Base-by-base conservation (phyloP, 2,329 filamentous ascomycete species). In the Atkinsonella hypoxylon region DNA sequence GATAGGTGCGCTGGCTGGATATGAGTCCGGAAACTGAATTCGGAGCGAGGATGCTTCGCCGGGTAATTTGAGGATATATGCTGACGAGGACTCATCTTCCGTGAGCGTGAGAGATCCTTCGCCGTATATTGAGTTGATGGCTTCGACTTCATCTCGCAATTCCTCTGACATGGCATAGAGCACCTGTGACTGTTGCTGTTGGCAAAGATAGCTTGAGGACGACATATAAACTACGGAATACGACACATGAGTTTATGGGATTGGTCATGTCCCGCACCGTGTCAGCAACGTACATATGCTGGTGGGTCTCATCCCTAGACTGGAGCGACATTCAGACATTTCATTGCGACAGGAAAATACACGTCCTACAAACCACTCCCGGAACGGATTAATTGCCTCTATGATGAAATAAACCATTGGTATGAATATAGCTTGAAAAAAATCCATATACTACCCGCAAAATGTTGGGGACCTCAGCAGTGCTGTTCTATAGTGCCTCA, bases 71-170 rank as follows among this genome's bases (percentile, higher is more conserved):
- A 96, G 75, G 49, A 83, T 67, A 67, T 83, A 81, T 57, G 77
- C 57, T 2, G 45, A 36, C 4, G 51, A 38, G 22, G 47, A 40
- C 18, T 62, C 58, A 39, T 67, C 60, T 20, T 68, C 64, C 52
- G 69, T 61, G 42, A 72, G 61, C 48, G 65, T 52, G 51, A 90
- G 72, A 11, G 83, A 85, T n/a, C 71, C 73, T 45, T 81, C 75
- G 56, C 82, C 83, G 67, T 90, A 93, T 56, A 93, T 93, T 50
- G 87, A 87, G 67, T 91, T 93, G 61, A 93, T 84, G 55, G 85
- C 87, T 61, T 84, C 84, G 31, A 90, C 70, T 64, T 93, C 87
- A 67, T 93, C 87, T 46, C 68, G 65, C 26, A 91, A 75, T 56
- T 79, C 76, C 55, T 79, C 75, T 9, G 76, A 77, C 75, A 79